These are phyloP conservation scores for Pontederia paniculata DNA, from an alignment of 176 grass and related monocot species.

Conservation along the genomic window DNA sequence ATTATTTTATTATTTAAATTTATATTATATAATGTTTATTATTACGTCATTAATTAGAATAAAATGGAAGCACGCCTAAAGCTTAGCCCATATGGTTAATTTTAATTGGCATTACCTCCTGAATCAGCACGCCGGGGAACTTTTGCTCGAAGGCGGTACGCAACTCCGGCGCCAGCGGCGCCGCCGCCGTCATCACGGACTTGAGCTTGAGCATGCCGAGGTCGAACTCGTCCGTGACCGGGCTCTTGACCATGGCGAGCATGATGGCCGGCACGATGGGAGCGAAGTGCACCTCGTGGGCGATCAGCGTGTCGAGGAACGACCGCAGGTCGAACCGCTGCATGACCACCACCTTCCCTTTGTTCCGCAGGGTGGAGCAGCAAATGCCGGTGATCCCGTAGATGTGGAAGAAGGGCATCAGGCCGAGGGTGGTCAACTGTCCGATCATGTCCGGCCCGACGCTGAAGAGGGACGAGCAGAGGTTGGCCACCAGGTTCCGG, in stretches of 20 bases:
- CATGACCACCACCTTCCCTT: conserved; percentile 89
- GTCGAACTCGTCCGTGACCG: conserved; percentile 38
- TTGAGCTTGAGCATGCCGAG: conserved; percentile 31
- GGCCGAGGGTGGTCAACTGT: conserved; percentile 36
- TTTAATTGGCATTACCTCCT: conserved; percentile 27
- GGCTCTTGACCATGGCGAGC: conserved; percentile 80
- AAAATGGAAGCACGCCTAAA: too few species aligned
- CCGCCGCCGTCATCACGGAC: conserved; percentile 74
- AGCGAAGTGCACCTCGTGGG: conserved; percentile 59
- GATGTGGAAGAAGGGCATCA: conserved; percentile 94
- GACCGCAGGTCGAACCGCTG: conserved; percentile 55
- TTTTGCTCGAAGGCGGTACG: conserved; percentile 48
- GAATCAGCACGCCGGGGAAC: conserved; percentile 64
- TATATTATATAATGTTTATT: too few species aligned
- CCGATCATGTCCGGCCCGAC: conserved; percentile 28
- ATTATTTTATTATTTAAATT: too few species aligned
- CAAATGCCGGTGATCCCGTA: conserved; percentile 85
- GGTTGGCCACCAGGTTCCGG: conserved; percentile 73
- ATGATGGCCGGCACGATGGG: conserved; percentile 67
- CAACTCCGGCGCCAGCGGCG: conserved; percentile 55
- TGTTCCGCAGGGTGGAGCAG: conserved; percentile 60
- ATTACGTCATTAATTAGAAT: too few species aligned
- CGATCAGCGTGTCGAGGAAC: conserved; percentile 43
- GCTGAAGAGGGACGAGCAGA: conserved; percentile 52
- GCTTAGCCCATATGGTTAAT: too few species aligned